phyloP scores from a whole-genome alignment of 352 stramenopile species.

The Phytophthora fragariae region DNA sequence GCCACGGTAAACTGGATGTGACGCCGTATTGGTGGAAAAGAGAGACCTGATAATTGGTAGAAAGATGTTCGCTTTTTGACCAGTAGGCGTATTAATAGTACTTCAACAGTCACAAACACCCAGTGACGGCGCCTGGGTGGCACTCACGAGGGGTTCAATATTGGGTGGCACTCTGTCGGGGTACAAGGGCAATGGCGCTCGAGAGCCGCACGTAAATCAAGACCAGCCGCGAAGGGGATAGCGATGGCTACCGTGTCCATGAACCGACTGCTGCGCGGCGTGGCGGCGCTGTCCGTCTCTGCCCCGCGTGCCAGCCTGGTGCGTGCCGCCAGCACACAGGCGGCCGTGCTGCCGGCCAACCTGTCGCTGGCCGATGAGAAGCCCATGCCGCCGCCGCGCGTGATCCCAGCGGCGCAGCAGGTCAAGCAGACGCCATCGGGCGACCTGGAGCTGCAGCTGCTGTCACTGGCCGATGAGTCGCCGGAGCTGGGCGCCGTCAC shows the following conservation, averaged over 20 bases:
- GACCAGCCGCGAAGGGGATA: neutral
- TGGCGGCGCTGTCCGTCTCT: constrained; percentile 64
- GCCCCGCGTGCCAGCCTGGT: constrained; percentile 52
- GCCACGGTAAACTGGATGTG: too few species aligned
- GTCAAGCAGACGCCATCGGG: constrained; percentile 61
- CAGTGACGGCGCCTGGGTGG: too few species aligned
- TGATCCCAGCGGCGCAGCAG: constrained; percentile 68
- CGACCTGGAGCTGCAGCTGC: constrained; percentile 72
- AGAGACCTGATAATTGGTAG: too few species aligned
- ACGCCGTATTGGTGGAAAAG: too few species aligned
- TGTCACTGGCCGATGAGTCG: constrained; percentile 60
- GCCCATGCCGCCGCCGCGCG: constrained; percentile 64
- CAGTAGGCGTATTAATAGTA: too few species aligned
- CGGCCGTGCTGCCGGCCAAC: constrained; percentile 57
- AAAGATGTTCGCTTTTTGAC: too few species aligned
- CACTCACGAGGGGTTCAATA: too few species aligned
- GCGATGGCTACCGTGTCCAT: constrained; percentile 47
- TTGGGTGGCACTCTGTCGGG: too few species aligned
- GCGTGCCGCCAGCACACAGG: constrained; percentile 35
- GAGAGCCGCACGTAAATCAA: constrained; percentile 20
- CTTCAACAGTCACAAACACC: too few species aligned
- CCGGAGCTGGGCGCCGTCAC: constrained; percentile 56
- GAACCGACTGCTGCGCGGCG: constrained; percentile 66
- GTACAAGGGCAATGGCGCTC: constrained; percentile 3
- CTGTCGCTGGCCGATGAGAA: constrained; percentile 80